These are phyloP conservation scores for Pythium vanterpoolii DNA, from an alignment of 352 stramenopile genomes.

Conservation along the genomic window DNA sequence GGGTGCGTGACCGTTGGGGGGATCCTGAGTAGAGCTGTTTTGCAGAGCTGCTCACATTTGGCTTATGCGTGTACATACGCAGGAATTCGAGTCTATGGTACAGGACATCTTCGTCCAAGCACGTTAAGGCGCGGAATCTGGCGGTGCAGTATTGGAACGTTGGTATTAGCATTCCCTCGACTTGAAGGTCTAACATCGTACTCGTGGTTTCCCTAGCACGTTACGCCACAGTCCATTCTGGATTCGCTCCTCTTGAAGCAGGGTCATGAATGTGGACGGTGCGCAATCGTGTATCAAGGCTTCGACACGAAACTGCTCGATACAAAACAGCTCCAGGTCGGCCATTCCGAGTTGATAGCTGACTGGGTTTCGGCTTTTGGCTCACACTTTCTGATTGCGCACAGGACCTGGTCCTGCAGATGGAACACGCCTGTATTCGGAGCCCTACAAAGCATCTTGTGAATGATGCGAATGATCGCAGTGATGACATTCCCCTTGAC, in stretches of 20 bases:
- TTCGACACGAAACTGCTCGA: conserved; percentile 26
- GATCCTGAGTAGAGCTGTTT: too few species aligned
- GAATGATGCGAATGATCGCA: background rate
- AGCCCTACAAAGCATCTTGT: background rate
- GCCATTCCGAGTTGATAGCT: background rate
- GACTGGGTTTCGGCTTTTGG: background rate
- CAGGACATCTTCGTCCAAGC: conserved; percentile 37
- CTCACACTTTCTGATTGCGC: background rate
- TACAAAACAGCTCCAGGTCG: conserved; percentile 40
- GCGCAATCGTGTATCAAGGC: conserved; percentile 31
- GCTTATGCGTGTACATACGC: background rate
- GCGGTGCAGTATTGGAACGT: conserved; percentile 22
- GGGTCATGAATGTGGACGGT: background rate
- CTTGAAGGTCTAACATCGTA: background rate
- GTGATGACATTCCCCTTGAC: background rate
- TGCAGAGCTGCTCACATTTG: too few species aligned
- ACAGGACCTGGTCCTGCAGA: conserved; percentile 36
- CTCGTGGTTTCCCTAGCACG: conserved; percentile 21
- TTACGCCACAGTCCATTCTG: conserved; percentile 39
- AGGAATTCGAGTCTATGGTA: conserved; percentile 66
- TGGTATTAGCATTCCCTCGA: background rate
- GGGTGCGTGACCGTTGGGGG: too few species aligned
- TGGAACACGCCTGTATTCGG: conserved; percentile 31
- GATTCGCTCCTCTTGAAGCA: conserved; percentile 13
- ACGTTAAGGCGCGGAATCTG: conserved; percentile 37